Base-by-base conservation (phyloP, 2,329 filamentous ascomycete species). In the Fusarium sp. region DNA sequence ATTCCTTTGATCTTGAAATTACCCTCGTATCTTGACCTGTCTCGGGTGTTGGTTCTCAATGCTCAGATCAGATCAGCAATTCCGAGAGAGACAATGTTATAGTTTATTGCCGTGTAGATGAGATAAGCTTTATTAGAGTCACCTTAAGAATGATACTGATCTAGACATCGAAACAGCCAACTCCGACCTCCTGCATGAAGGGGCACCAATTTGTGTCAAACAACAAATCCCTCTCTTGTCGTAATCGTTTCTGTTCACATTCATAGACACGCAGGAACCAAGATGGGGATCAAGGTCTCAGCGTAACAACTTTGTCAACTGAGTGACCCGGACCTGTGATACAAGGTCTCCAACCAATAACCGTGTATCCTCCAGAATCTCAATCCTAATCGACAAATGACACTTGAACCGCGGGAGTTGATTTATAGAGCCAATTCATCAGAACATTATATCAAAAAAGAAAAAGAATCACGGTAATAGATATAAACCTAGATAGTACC, bases 391-490 rank as follows among this genome's bases (percentile, higher is more conserved):
- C 22, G 3, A 50, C 16, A 11, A 7, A 24, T 7, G 2, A 33
- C 12, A 24, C 3, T 20, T 20, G 2, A 24, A 24, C 3, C 8
- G 1, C 1, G 7, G 30, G 16, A 14, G 16, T 6, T 24, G 24
- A n/a, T 11, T 11, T 11, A 33, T 11, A 7, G 12, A 24, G 4
- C 16, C 8, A 24, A 4, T 24, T 20, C 5, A 24, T 20, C 0
- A 10, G 2, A 24, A 24, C 1, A 0, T 7, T 7, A 1, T 0
- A 10, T 6, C 3, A 20, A 20, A 45, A 24, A 33, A 14, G 18
- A 33, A 24, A 24, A 20, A 11, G n/a, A n/a, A n/a, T n/a, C 11
- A 33, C 7, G 3, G 8, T 10, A 20, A 20, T 6, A 10, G 1
- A 24, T 20, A 10, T 3, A 22, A 7, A n/a, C 4, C 5, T 18